phyloP scores from a whole-genome alignment of 2,329 filamentous ascomycete species.

The Colletotrichum eleusines region DNA sequence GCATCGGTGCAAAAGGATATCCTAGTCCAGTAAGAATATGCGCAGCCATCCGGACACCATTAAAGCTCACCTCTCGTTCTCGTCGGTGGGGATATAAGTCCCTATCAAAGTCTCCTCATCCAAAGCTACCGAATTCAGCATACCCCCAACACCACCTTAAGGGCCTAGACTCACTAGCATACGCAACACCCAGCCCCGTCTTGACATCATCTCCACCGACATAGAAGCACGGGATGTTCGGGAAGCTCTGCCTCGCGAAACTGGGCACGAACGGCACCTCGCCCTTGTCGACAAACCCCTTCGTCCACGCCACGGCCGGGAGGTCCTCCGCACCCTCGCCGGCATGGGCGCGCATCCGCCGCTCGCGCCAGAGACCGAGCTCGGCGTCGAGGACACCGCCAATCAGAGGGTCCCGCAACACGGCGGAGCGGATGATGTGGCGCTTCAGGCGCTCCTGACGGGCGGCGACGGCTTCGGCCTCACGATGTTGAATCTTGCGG shows the following conservation, averaged over 20 bases:
- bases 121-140: constrained; percentile 48
- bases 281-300: constrained; percentile 56
- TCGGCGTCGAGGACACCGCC: constrained; percentile 53
- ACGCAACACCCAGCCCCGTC: constrained; percentile 57
- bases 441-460: constrained; percentile 50
- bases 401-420: constrained; percentile 48
- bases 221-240: constrained; percentile 56
- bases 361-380: constrained; percentile 47
- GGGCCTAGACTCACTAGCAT: constrained; percentile 55
- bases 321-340: constrained; percentile 46
- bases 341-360: constrained; percentile 4
- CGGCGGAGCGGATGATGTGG: constrained; percentile 54
- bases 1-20: constrained; percentile 35
- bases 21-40: constrained; percentile 13
- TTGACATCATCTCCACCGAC: constrained; percentile 54
- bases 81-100: constrained; percentile 58
- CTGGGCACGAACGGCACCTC: constrained; percentile 51
- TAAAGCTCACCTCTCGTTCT: constrained; percentile 54
- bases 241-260: constrained; percentile 45
- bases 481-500: constrained; percentile 61
- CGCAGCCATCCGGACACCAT: no score
- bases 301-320: constrained; percentile 53
- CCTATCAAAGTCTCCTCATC: constrained; percentile 53
- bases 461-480: constrained; percentile 46
- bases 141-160: not conserved